Evolutionary conservation across 2,329 filamentous ascomycete genomes (phyloP), one percentile per base, ranked within the genome.

Genomic region (Fusarium dlaminii): DNA sequence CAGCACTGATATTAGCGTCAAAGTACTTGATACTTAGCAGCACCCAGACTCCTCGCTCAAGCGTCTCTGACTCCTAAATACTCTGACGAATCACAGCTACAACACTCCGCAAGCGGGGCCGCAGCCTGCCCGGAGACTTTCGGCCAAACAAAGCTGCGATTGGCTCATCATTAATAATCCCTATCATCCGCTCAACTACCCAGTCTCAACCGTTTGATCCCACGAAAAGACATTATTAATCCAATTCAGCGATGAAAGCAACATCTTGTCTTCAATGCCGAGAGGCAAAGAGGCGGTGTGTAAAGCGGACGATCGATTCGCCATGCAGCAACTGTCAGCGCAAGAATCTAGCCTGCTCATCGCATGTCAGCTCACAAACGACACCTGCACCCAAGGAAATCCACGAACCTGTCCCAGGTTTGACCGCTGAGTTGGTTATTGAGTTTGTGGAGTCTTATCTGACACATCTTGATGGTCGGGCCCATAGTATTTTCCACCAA

Each of bases 1-100:
- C 6, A 1, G 9, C 6, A 2, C 15, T 14, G 2, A 17, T 3
- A 7, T 11, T 0, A 3, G 18, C 0, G 2, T 4, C 3, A 1
- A 6, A 7, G 8, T 40, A 52, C 57, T 18, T 32, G 1, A 20
- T 27, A 0, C 6, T 2, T 27, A 60, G 15, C 45, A 52, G 4
- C 20, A 1, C 15, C 3, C 1, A 22, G 6, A 22, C 8, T 15
- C 13, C 22, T 1, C 2, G 27, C 24, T 24, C 34, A 52, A 45
- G 17, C 13, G 5, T 46, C 40, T 36, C 12, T 8, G 20, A 14
- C 24, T 48, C 15, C 8, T 8, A 12, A 11, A 17, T 6, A 0
- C 4, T 1, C 15, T 14, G 20, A 20, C 60, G 36, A 63, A 63
- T 63, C 40, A 58, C 5, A 46, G 10, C 15, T 6, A 13, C 10